Conservation (phyloP, 169 alveolate genomes). For the Plasmodium gaboni region DNA sequence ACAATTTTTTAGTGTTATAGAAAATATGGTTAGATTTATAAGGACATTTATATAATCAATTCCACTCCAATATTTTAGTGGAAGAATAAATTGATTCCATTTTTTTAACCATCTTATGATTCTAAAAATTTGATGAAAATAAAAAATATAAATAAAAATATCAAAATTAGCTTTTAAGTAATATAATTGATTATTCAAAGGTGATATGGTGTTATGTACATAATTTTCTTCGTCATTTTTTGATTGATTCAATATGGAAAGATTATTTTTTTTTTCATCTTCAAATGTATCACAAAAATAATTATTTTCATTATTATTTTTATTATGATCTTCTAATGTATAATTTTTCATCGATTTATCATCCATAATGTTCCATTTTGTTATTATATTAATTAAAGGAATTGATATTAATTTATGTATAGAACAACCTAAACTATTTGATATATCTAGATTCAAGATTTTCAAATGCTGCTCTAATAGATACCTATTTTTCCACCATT, state of each 20-base stretch:
- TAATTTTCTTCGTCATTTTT: constrained; percentile 7
- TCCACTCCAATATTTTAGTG: constrained; percentile 42
- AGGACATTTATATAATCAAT: constrained; percentile 27
- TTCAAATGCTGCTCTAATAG: constrained; percentile 72
- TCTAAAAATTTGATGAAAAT: constrained; percentile 44
- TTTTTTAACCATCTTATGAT: constrained; percentile 61
- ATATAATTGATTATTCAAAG: constrained; percentile 48
- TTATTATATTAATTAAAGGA: constrained; percentile 55
- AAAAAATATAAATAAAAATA: constrained; percentile 52
- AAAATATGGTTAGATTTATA: constrained; percentile 51
- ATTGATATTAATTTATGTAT: constrained; percentile 68
- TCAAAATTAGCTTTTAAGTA: constrained; percentile 71
- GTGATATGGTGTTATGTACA: constrained; percentile 32
- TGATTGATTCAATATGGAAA: neutral
- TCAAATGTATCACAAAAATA: neutral
- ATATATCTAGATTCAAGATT: constrained; percentile 56
- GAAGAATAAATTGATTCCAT: constrained; percentile 47
- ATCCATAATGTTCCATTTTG: too few species aligned
- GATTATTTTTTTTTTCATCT: neutral
- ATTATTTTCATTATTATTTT: constrained; percentile 2
- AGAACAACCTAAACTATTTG: constrained; percentile 62
- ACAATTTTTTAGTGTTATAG: constrained; percentile 49
- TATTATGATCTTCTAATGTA: neutral
- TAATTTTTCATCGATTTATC: too few species aligned
- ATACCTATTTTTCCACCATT: constrained; percentile 77